phyloP scores from a whole-genome alignment of 306 rosid species.

The Cucumis melo region DNA sequence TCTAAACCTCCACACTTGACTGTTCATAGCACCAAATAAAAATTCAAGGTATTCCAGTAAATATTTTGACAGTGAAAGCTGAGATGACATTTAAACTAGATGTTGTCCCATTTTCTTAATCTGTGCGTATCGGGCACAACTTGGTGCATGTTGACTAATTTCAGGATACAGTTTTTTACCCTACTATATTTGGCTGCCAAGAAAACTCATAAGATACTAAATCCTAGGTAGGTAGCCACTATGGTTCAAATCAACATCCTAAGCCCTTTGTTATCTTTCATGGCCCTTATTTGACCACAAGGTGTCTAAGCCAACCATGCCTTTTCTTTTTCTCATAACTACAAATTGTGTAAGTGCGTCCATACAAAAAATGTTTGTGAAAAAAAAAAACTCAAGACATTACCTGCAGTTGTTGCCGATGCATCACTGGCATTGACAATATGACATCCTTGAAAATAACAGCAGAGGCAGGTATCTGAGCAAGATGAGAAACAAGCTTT shows the following conservation, averaged over 20 bases:
- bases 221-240: not conserved
- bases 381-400: not conserved
- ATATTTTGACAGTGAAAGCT: not conserved
- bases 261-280: too few species aligned
- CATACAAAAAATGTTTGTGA: not conserved
- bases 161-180: not conserved
- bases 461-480: slow-evolving; percentile 85
- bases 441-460: slow-evolving; percentile 70
- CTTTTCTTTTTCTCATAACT: too few species aligned
- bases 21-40: too few species aligned
- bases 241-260: not conserved
- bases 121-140: not conserved
- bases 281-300: not conserved
- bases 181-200: not conserved
- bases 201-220: not conserved
- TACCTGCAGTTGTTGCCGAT: slow-evolving; percentile 90
- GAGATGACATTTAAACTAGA: not conserved
- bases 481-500: slow-evolving; percentile 83
- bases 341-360: not conserved
- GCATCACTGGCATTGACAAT: slow-evolving; percentile 76
- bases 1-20: too few species aligned
- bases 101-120: not conserved
- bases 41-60: not conserved
- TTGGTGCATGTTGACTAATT: not conserved
- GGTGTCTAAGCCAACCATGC: not conserved